Base-by-base conservation (phyloP, 2,329 filamentous ascomycete genomes). In the Aspergillus uvarum region DNA sequence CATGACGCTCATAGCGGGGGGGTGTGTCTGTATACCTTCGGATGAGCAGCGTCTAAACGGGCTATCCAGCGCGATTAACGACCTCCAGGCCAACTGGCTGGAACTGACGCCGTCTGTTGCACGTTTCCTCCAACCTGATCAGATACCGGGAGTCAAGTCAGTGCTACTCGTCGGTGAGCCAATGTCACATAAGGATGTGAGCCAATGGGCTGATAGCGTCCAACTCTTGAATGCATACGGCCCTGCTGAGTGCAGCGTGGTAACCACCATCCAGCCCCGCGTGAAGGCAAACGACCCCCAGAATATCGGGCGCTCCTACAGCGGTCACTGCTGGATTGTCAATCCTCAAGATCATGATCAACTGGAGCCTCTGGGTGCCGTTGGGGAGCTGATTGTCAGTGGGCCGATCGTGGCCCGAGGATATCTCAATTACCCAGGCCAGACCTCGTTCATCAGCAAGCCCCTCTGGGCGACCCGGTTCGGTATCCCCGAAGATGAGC, bases 21-120 rank as follows among this genome's bases (percentile, higher is more conserved):
- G 82, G 0, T 84, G 81, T 31, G 76, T 87, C 8, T 86, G 84
- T 54, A 75, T 86, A 0, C 83, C 84, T 0, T 77, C 79, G 0
- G 70, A 79, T 0, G 61, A 74, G 5, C 78, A 82, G 57, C 70
- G 79, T 71, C 74, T 0, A 77, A 76, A 0, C 4, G 24, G 24
- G 4, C 24, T 26, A 6, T 7, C 24, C 5, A 26, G 7, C 24
- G 77, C 76, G 0, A 80, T 85, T 38, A 73, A 76, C 3, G 65
- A 74, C 0, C 81, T 83, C 75, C 68, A 77, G 5, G 80, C 81
- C 21, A 82, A 77, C 31, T 32, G n/a, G 10, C 16, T 22, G 7
- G 19, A 21, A 11, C 11, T 55, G 1, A 55, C 54, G 6, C 47
- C 57, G 1, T 44, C 51, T 3, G 32, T 59, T 1, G 31, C 38